A percentile compares a stretch with the other conserved stretches of the same genome.
Conservation (phyloP, 768 basidiomycete species). For the Suillus placidus region DNA sequence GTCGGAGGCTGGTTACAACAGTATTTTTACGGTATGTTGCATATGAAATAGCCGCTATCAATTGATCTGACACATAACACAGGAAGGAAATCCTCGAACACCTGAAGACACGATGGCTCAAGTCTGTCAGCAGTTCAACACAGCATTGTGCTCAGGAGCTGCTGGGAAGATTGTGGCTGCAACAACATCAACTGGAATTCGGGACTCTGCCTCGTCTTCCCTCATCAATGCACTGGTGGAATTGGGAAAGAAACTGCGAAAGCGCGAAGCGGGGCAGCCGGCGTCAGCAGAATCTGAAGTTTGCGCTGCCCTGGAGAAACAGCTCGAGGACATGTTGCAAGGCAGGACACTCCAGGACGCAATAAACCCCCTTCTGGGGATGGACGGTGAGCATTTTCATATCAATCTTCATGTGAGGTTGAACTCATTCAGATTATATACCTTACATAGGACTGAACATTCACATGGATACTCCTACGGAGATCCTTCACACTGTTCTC, state of each 20-base stretch:
- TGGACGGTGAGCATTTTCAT: constrained; percentile 16
- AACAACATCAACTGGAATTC: not conserved
- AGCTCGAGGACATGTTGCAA: no score
- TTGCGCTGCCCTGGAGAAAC: no score
- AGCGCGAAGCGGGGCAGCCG: not conserved
- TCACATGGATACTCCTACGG: constrained; percentile 34
- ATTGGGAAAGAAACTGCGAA: constrained; percentile 10
- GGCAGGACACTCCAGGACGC: no score
- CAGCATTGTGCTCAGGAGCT: constrained; percentile 2
- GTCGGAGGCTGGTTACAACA: constrained; percentile 37
- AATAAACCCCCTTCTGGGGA: not conserved
- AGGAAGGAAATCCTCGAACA: not conserved
- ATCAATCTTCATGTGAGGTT: not conserved
- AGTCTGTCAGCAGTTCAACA: constrained; percentile 5
- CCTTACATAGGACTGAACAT: constrained; percentile 27
- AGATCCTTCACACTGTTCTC: constrained; percentile 33
- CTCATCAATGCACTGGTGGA: constrained; percentile 10
- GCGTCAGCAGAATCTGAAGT: constrained; percentile 7
- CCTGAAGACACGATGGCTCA: constrained; percentile 24
- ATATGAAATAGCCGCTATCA: no score
- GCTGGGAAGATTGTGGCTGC: constrained; percentile 7
- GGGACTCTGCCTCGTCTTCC: not conserved
- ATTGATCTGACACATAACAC: no score
- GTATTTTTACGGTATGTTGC: constrained; percentile 33
- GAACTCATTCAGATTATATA: not conserved